Percentiles rank a stretch among this genome's conserved stretches.
These are phyloP conservation scores for Yarrowia sp. DNA, from an alignment of 805 yeast species.

Conservation along the genomic window DNA sequence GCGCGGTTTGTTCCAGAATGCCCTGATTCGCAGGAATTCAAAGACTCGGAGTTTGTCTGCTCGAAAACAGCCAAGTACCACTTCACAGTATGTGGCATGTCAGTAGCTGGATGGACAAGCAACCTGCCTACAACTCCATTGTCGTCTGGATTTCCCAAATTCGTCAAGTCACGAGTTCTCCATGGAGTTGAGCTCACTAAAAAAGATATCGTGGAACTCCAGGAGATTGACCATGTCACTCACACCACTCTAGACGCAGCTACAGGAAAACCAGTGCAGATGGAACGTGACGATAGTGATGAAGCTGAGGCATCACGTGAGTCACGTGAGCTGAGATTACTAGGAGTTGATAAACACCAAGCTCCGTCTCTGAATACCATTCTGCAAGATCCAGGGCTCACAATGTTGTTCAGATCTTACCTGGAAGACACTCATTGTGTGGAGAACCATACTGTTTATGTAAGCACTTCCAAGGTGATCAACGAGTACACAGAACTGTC, in stretches of 20 bases:
- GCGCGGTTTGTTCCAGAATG: constrained; percentile 34
- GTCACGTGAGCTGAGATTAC: constrained; percentile 2
- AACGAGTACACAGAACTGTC: background rate
- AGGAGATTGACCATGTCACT: constrained; percentile 8
- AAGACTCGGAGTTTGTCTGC: background rate
- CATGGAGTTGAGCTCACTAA: constrained; percentile 2
- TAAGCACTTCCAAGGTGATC: constrained; percentile 58
- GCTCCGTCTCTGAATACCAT: constrained; percentile 42
- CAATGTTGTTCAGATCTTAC: constrained; percentile 67
- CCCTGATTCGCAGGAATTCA: background rate
- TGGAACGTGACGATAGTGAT: background rate
- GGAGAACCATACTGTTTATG: constrained; percentile 74
- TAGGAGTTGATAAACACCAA: background rate
- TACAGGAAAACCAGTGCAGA: background rate
- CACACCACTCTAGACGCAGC: constrained; percentile 6
- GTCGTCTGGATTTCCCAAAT: constrained; percentile 1
- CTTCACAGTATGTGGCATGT: constrained; percentile 23
- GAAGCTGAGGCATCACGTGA: background rate
- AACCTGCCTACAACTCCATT: background rate
- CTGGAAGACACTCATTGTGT: constrained; percentile 66
- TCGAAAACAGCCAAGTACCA: constrained; percentile 33
- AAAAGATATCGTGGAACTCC: background rate
- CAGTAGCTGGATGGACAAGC: constrained; percentile 37
- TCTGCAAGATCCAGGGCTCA: constrained; percentile 73
- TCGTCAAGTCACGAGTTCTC: constrained; percentile 19